Base-by-base conservation (phyloP, 2,329 filamentous ascomycete genomes). In the Septoria linicola region DNA sequence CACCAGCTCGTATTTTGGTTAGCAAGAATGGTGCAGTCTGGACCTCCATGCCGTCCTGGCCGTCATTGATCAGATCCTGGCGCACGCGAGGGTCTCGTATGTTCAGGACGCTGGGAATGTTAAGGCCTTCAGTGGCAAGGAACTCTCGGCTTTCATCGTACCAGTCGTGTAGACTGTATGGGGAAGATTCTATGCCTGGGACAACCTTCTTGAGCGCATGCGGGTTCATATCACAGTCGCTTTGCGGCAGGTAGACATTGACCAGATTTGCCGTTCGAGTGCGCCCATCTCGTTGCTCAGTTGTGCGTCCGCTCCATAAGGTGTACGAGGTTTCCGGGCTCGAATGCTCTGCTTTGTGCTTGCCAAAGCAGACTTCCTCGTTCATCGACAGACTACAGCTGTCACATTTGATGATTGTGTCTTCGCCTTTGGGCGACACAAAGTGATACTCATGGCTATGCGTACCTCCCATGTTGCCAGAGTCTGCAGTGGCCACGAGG, bases 401-500 rank as follows among this genome's bases (percentile, higher is more conserved):
- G 17, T 73, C 73, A 68, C 93, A 99, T 55, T 77, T 84, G 56
- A 95, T 81, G 31, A 99, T 79, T 1, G 82, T 84, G 64, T 99
- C 93, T 68, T 97, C 93, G 6, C 93, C 93, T 42, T 87, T 84
- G 0, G 80, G 66, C 23, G 85, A 89, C 1, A 86, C 80, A 43
- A 96, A 85, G 66, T 96, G 93, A 66, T 95, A 99, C 65, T 99
- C 93, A 67, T 99, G 93, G 68, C 91, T 97, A 31, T 96, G 72
- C 59, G 85, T 86, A 10, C 93, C 93, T 25, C 93, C 93, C 81
- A 99, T 99, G 59, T 89, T 88, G n/a, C 93, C 93, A 1, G 92
- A 96, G 68, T 91, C 91, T 5, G 93, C 93, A 61, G 89, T 83
- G 1, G 92, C 92, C 16, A 95, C 84, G 0, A 95, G 70, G 59